These are phyloP conservation scores for Fusarium sp. DNA, from an alignment of 2,329 filamentous ascomycete species.

Conservation along the genomic window DNA sequence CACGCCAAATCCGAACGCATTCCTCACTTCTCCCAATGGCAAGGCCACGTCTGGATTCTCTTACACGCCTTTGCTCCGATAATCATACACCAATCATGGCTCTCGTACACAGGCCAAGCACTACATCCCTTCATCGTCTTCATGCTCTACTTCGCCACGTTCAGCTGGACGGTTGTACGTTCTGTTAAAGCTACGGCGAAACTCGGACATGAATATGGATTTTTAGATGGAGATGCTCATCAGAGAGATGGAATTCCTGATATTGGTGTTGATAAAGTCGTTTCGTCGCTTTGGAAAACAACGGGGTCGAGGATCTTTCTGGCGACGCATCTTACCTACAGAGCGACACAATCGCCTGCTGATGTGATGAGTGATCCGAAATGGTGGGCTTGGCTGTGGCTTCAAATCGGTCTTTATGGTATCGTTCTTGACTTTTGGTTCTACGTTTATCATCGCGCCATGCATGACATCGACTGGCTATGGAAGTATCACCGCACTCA, in stretches of 20 bases:
- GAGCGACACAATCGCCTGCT: slow-evolving; percentile 6
- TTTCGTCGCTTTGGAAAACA: slow-evolving; percentile 11
- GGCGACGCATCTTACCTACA: slow-evolving; percentile 6
- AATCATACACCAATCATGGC: not conserved
- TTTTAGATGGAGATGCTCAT: slow-evolving; percentile 21
- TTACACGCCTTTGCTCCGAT: not conserved
- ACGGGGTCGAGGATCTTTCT: not conserved
- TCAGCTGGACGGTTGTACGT: not conserved
- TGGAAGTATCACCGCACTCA: slow-evolving; percentile 35
- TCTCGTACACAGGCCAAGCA: not conserved
- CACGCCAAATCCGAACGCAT: not conserved
- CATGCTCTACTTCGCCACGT: not conserved
- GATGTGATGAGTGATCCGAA: not conserved
- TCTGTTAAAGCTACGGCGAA: not conserved
- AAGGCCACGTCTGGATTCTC: not conserved
- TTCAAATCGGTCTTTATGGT: slow-evolving; percentile 28
- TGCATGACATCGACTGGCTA: slow-evolving; percentile 29
- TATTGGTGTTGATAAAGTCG: slow-evolving; percentile 28
- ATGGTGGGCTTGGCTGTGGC: slow-evolving; percentile 12
- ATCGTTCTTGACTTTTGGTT: slow-evolving; percentile 36
- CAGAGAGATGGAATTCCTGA: slow-evolving; percentile 27
- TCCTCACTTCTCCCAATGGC: not conserved
- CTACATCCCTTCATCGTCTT: not conserved
- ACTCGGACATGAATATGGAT: slow-evolving; percentile 11
- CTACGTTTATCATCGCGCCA: slow-evolving; percentile 30